Percentiles rank a stretch among this genome's conserved stretches.
These are phyloP conservation scores for Warburgia ugandensis DNA, from an alignment of 164 flowering plant species.

Conservation along the genomic window DNA sequence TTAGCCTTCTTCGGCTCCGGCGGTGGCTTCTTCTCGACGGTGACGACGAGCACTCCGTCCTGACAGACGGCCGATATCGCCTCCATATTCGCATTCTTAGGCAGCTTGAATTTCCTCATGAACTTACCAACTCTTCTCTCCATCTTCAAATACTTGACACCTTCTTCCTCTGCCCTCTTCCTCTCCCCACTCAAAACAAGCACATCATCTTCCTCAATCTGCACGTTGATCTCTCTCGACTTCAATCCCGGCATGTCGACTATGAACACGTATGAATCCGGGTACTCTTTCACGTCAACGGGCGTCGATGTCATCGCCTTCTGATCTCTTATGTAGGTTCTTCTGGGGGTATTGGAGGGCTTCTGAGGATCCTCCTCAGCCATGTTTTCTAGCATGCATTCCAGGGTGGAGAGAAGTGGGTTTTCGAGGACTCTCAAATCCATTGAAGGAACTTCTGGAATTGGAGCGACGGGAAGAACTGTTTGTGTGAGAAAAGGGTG, in stretches of 20 bases:
- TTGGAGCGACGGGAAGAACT: no score
- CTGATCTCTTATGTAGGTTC: conserved; percentile 17
- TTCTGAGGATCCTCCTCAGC: no score
- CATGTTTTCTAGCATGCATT: no score
- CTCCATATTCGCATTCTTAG: conserved; percentile 27
- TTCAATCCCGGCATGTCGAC: conserved; percentile 36
- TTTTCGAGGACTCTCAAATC: no score
- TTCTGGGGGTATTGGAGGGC: no score
- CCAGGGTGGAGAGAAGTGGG: no score
- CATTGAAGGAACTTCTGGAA: no score
- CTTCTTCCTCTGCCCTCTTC: conserved; percentile 26
- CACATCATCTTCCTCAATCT: conserved; percentile 23
- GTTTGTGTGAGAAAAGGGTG: no score
- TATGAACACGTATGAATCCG: conserved; percentile 16
- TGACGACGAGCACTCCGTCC: conserved; percentile 31
- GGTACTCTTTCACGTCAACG: conserved; percentile 30
- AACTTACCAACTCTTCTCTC: conserved; percentile 34
- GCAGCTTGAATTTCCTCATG: conserved; percentile 35
- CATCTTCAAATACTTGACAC: conserved; percentile 28
- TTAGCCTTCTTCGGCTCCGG: conserved; percentile 33
- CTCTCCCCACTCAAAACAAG: conserved; percentile 19
- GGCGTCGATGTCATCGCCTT: conserved; percentile 30
- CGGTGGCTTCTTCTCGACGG: conserved; percentile 25
- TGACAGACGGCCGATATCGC: conserved; percentile 21
- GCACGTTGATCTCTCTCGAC: conserved; percentile 23